These are phyloP conservation scores for Botrytis cinerea DNA, from an alignment of 2,329 filamentous ascomycete genomes.

Conservation along the genomic window DNA sequence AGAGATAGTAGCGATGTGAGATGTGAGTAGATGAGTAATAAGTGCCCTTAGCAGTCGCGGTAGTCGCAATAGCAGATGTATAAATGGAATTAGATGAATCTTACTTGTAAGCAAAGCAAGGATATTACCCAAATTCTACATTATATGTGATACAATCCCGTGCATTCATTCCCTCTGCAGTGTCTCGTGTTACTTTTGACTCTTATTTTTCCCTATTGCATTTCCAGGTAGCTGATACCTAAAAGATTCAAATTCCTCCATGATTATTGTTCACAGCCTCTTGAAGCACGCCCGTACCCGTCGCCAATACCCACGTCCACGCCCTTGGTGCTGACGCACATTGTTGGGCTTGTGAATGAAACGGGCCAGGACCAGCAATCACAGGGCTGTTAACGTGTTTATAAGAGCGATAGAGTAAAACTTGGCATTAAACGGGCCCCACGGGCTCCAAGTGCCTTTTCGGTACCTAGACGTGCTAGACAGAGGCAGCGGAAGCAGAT, in stretches of 20 bases:
- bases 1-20: background rate
- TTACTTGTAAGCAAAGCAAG: constrained; percentile 8
- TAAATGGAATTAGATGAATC: background rate
- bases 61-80: background rate
- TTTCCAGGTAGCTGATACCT: background rate
- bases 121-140: background rate
- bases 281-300: background rate
- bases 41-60: background rate
- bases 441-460: constrained; percentile 10
- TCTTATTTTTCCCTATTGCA: background rate
- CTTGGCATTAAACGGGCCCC: background rate
- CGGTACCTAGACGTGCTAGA: background rate
- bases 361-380: constrained; percentile 9
- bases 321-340: background rate
- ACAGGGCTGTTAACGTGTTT: constrained; percentile 2
- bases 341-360: constrained; percentile 16
- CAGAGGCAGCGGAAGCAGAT: background rate
- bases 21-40: background rate
- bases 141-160: constrained; percentile 5
- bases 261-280: constrained; percentile 19
- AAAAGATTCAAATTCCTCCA: background rate
- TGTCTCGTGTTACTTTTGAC: background rate
- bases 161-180: background rate
- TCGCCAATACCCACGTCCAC: background rate
- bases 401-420: background rate